Evolutionary conservation across 371 early-diverging fungal genomes (phyloP).

Genomic region (Batrachochytrium dendrobatidis): DNA sequence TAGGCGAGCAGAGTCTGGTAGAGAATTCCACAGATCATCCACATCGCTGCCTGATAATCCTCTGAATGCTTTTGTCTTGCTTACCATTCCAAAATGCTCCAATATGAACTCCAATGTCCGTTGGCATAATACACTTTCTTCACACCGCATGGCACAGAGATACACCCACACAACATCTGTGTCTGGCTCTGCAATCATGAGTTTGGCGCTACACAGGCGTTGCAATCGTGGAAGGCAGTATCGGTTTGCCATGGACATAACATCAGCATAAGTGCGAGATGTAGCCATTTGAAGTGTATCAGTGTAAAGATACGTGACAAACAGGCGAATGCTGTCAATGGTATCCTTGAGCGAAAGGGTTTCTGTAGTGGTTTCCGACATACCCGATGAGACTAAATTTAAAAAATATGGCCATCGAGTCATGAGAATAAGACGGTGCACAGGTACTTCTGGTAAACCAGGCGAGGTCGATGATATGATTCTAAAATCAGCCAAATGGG

Average conservation of each 20-base stretch:
- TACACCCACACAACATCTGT: conserved; percentile 53
- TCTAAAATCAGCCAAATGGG: conserved; percentile 48
- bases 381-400: conserved; percentile 44
- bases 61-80: conserved; percentile 49
- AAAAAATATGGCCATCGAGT: conserved; percentile 64
- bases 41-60: conserved; percentile 44
- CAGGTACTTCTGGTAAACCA: conserved; percentile 38
- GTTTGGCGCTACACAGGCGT: conserved; percentile 43
- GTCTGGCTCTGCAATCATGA: conserved; percentile 47
- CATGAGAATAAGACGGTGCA: conserved; percentile 52
- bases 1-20: too few relatives aligned
- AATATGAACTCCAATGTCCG: conserved; percentile 53
- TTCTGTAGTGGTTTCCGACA: conserved; percentile 41
- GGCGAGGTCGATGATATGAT: conserved; percentile 21
- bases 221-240: conserved; percentile 52
- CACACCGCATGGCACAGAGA: conserved; percentile 48
- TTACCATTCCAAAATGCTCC: conserved; percentile 57
- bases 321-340: conserved; percentile 40
- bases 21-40: conserved; percentile 50
- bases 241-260: conserved; percentile 56
- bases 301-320: conserved; percentile 54
- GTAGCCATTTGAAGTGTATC: conserved; percentile 44
- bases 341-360: conserved; percentile 48
- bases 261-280: conserved; percentile 44
- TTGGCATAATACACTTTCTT: conserved; percentile 53